Base-by-base conservation (phyloP, 805 yeast genomes). In the Torulaspora delbrueckii region DNA sequence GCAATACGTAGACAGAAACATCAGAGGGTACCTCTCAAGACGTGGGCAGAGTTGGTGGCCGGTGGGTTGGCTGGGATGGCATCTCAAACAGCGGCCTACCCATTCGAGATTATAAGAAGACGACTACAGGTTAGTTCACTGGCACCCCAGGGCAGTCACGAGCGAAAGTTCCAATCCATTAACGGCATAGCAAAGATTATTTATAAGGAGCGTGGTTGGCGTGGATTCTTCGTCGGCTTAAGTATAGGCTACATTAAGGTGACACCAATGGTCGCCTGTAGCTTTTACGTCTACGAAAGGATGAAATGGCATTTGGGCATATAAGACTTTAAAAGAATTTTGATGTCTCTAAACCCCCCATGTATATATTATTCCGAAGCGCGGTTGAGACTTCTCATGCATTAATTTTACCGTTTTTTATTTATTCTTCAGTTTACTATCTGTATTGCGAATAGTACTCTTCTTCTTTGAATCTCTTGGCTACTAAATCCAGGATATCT, bases 41-140 rank as follows among this genome's bases (percentile, higher is more conserved):
- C 88, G 1, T 87, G 95, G 88, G 98, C 98, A 2, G 97, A 93
- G 69, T 73, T 93, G 38, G 60, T 79, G 3, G 96, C 98, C 5
- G 99, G 99, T 45, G 99, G 98, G 1, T 57, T 86, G n/a, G 95
- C 97, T 1, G 99, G 99, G 9, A 78, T 91, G 83, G 75, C 81
- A 30, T 87, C 98, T 1, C 99, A 93, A 66, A 88, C 97, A 1
- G 95, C 98, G 0, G 91, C 96, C 4, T 93, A 93, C 61, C 99
- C 99, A 1, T 84, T 93, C 55, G 99, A 93, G 68, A 96, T 93
- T 32, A 79, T 93, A 18, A 75, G 99, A 61, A 77, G 99, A 65
- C 75, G 98, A 57, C 82, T 93, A 86, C 99, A 93, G 69, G 99
- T 93, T 19, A 90, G 95, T 30, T 95, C 91, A 9, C 85, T 83